A percentile compares a stretch with the other conserved stretches of the same genome.
These are phyloP conservation scores for Candida tammaniensis DNA, from an alignment of 805 yeast species.

Conservation along the genomic window DNA sequence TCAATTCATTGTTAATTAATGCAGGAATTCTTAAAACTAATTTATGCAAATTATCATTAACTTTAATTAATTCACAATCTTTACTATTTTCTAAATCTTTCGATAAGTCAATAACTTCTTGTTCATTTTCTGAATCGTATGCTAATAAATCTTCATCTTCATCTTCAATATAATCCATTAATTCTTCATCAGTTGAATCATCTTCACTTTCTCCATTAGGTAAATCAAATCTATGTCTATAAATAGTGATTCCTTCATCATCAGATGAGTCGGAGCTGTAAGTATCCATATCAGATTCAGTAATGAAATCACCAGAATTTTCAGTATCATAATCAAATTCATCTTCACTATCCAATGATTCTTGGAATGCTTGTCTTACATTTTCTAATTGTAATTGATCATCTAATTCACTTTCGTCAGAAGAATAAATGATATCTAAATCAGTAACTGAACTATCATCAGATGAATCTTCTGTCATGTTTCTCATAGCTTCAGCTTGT, in stretches of 20 bases:
- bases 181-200: constrained; percentile 39
- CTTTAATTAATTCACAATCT: constrained; percentile 41
- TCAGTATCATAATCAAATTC: constrained; percentile 24
- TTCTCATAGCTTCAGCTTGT: constrained; percentile 28
- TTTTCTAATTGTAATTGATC: constrained; percentile 36
- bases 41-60: constrained; percentile 37
- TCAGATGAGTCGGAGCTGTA: constrained; percentile 28
- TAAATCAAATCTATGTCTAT: constrained; percentile 38
- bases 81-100: constrained; percentile 41
- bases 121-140: constrained; percentile 24
- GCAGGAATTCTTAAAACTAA: constrained; percentile 42
- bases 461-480: constrained; percentile 13
- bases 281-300: constrained; percentile 20
- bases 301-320: constrained; percentile 27
- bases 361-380: constrained; percentile 35
- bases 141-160: constrained; percentile 27
- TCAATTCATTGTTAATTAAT: constrained; percentile 37
- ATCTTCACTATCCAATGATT: constrained; percentile 29
- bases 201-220: constrained; percentile 29
- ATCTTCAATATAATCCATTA: constrained; percentile 18
- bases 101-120: constrained; percentile 37
- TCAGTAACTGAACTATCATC: constrained; percentile 20
- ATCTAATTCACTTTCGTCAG: constrained; percentile 25
- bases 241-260: constrained; percentile 42
- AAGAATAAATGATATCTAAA: constrained; percentile 24